These are phyloP conservation scores for Coniochaeta ligniaria DNA, from an alignment of 2,329 filamentous ascomycete species.

Conservation along the genomic window DNA sequence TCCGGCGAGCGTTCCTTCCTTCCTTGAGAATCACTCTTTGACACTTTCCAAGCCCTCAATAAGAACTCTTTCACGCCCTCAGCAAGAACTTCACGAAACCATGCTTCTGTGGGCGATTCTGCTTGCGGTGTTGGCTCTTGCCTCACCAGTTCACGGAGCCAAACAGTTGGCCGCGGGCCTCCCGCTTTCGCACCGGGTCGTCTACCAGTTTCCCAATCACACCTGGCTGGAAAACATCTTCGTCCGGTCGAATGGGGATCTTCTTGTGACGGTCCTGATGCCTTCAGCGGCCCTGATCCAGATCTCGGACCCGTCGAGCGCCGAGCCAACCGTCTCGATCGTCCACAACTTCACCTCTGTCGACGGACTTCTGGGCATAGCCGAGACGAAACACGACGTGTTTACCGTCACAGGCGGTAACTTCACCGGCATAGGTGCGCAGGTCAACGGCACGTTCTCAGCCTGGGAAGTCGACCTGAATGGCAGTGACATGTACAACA, in stretches of 20 bases:
- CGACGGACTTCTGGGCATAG: constrained; percentile 8
- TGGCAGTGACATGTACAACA: neutral
- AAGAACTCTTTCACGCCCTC: neutral
- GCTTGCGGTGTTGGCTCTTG: neutral
- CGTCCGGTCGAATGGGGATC: constrained; percentile 20
- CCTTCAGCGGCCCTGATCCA: constrained; percentile 1
- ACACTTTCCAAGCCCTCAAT: too few species aligned
- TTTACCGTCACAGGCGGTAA: constrained; percentile 11
- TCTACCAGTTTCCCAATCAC: constrained; percentile 16
- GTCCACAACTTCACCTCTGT: constrained; percentile 6
- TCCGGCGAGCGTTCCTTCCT: neutral
- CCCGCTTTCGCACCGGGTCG: neutral
- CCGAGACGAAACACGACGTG: constrained; percentile 10
- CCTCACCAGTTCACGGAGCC: neutral
- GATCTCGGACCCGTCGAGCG: constrained; percentile 1
- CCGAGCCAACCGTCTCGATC: neutral
- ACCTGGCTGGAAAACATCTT: constrained; percentile 26
- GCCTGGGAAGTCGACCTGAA: constrained; percentile 5
- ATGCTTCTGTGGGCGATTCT: neutral
- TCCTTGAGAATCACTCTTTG: too few species aligned
- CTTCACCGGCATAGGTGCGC: neutral
- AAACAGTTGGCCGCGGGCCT: neutral
- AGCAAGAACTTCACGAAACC: neutral
- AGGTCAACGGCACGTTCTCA: neutral
- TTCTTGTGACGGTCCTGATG: constrained; percentile 18